Evolutionary conservation across 1,139 yeast genomes (phyloP), one percentile per base, ranked within the genome.

Genomic region (Blastobotrys elegans): DNA sequence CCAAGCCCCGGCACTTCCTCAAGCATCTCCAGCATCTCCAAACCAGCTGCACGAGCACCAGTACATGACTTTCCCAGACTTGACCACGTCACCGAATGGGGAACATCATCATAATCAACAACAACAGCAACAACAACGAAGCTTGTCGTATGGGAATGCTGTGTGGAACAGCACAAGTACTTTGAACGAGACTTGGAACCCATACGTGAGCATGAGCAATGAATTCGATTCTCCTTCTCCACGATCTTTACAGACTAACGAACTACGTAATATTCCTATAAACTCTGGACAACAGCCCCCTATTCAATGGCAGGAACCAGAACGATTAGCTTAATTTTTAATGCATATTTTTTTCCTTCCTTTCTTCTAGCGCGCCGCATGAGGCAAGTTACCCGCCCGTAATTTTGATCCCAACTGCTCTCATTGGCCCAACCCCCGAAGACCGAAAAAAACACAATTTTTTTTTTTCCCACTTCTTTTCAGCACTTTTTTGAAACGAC

Each of bases 291-390:
- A 18, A 14, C 17, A 4, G 17, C 27, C 29, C 27, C n/a, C 16
- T 24, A 24, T 22, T 4, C 44, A 40, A 40, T 40, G 44, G 38
- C 44, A 40, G 31, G 44, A 40, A 18, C 44, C 38, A 6, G 44
- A 40, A 14, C 44, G 30, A 5, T 22, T 40, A 7, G 17, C 36
- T 16, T 40, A 33, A 40, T 14, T 21, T 8, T n/a, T n/a, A n/a
- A n/a, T n/a, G n/a, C n/a, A n/a, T n/a, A n/a, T n/a, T 16, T 20
- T 2, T 14, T 5, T 30, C n/a, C n/a, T 30, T 14, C 13, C n/a
- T 13, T 30, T 5, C n/a, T 30, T 13, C 13, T 30, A 7, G 33
- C n/a, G n/a, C n/a, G n/a, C n/a, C n/a, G n/a, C n/a, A n/a, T n/a
- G n/a, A n/a, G n/a, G n/a, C n/a, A n/a, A n/a, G n/a, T n/a, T n/a